phyloP scores from a whole-genome alignment of 2,329 filamentous ascomycete species.

The Fusarium tuaranense region DNA sequence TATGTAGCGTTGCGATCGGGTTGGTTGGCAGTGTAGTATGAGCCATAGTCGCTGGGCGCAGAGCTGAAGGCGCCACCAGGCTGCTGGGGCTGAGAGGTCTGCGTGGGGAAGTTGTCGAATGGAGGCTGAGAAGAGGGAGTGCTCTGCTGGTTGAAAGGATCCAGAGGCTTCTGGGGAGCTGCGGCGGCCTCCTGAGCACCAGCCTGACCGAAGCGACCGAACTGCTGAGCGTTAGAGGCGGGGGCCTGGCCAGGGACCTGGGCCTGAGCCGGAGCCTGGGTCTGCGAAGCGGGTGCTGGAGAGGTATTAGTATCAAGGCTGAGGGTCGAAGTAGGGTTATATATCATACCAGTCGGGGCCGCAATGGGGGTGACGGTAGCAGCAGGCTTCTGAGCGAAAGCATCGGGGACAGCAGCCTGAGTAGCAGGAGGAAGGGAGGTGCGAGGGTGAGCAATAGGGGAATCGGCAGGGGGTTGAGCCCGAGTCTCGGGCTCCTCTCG shows the following conservation, averaged over 20 bases:
- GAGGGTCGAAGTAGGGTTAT: neutral
- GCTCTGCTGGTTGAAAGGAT: slow-evolving; percentile 85
- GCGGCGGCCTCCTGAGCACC: slow-evolving; percentile 69
- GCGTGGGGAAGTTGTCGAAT: slow-evolving; percentile 70
- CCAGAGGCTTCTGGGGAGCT: slow-evolving; percentile 82
- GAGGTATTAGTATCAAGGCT: slow-evolving; percentile 20
- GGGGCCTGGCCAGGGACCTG: slow-evolving; percentile 58
- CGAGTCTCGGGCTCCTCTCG: slow-evolving; percentile 96
- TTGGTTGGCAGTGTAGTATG: slow-evolving; percentile 85
- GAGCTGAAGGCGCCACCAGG: slow-evolving; percentile 77
- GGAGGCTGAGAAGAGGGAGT: slow-evolving; percentile 62
- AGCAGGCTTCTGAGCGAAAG: slow-evolving; percentile 67
- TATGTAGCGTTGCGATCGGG: slow-evolving; percentile 77
- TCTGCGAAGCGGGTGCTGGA: slow-evolving; percentile 33
- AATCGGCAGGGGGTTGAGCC: slow-evolving; percentile 92
- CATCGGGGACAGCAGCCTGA: slow-evolving; percentile 67
- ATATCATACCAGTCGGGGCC: slow-evolving; percentile 48
- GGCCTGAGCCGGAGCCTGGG: slow-evolving; percentile 58
- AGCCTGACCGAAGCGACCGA: slow-evolving; percentile 75
- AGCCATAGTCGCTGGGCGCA: slow-evolving; percentile 82
- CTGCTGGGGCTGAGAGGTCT: slow-evolving; percentile 71
- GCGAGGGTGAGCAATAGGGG: slow-evolving; percentile 85
- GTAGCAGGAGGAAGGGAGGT: slow-evolving; percentile 84
- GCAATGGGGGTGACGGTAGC: slow-evolving; percentile 56
- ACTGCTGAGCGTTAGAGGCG: slow-evolving; percentile 72